Percentiles rank a stretch among this genome's conserved stretches.
Evolutionary conservation across 2,329 filamentous ascomycete genomes (phyloP).

Genomic region (Furcasterigmium furcatum): DNA sequence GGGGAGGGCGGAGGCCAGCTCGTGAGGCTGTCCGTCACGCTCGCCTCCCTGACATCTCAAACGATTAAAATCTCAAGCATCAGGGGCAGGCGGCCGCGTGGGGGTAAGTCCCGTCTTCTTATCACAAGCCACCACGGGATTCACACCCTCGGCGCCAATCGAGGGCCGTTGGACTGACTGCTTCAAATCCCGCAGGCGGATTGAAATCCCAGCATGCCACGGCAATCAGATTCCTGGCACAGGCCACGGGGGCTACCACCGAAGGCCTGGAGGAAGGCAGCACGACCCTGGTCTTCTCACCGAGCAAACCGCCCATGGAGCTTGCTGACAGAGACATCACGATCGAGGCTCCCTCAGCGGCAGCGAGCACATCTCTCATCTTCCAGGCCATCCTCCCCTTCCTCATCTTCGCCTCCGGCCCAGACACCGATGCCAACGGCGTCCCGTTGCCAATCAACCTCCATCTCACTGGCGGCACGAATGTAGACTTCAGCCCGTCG

Average conservation of each 20-base stretch:
- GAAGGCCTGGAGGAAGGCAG: constrained; percentile 49
- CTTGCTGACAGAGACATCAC: constrained; percentile 39
- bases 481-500: constrained; percentile 53
- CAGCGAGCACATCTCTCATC: constrained; percentile 54
- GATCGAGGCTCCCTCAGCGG: constrained; percentile 45
- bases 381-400: constrained; percentile 60
- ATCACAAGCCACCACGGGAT: background rate
- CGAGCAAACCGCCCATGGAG: constrained; percentile 32
- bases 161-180: background rate
- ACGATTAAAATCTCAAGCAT: constrained; percentile 52
- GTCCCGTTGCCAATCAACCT: constrained; percentile 48
- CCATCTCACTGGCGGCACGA: constrained; percentile 56
- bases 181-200: constrained; percentile 32
- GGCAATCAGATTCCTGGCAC: constrained; percentile 50
- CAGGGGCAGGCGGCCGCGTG: constrained; percentile 45
- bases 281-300: constrained; percentile 43
- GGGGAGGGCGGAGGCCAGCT: constrained; percentile 63
- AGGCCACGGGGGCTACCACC: constrained; percentile 47
- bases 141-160: background rate
- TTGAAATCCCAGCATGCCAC: constrained; percentile 60
- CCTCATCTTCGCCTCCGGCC: constrained; percentile 49
- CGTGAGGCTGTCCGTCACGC: constrained; percentile 50
- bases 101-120: constrained; percentile 2
- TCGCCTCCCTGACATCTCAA: constrained; percentile 53
- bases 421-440: constrained; percentile 22